Evolutionary conservation across 1,284 basidiomycete species (phyloP).

Genomic region (Entoloma clypeatum): DNA sequence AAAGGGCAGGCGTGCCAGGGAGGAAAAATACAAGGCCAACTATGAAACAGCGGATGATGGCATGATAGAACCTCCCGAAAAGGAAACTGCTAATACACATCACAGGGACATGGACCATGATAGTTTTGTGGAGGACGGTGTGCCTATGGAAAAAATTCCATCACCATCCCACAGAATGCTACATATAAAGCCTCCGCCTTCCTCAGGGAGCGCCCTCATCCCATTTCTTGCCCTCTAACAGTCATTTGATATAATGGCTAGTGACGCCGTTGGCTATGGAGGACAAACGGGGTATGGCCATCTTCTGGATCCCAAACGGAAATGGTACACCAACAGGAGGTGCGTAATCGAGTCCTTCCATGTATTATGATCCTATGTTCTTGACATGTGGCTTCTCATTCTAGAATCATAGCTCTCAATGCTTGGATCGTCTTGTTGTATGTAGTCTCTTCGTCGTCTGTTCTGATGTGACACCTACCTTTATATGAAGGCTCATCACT

Average conservation of each 20-base stretch:
- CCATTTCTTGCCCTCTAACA: constrained; percentile 24
- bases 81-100: constrained; percentile 6
- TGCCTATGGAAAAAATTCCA: constrained; percentile 42
- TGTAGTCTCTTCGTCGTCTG: constrained; percentile 20
- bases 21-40: not conserved
- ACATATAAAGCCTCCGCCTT: constrained; percentile 26
- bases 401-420: constrained; percentile 59
- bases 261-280: constrained; percentile 45
- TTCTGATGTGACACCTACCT: constrained; percentile 5
- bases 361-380: not conserved
- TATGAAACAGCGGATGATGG: not conserved
- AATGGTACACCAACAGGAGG: constrained; percentile 73
- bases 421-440: constrained; percentile 67
- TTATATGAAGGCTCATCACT: constrained; percentile 70
- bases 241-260: constrained; percentile 37
- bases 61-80: constrained; percentile 6
- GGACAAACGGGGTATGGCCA: constrained; percentile 42
- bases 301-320: constrained; percentile 60
- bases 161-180: constrained; percentile 11
- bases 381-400: constrained; percentile 11
- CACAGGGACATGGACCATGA: constrained; percentile 2
- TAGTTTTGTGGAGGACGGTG: constrained; percentile 25
- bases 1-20: not conserved
- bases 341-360: constrained; percentile 31
- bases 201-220: constrained; percentile 25